Evolutionary conservation across 2,329 filamentous ascomycete species (phyloP), one percentile per base, ranked within the genome.

Genomic region (Fusarium globosum): DNA sequence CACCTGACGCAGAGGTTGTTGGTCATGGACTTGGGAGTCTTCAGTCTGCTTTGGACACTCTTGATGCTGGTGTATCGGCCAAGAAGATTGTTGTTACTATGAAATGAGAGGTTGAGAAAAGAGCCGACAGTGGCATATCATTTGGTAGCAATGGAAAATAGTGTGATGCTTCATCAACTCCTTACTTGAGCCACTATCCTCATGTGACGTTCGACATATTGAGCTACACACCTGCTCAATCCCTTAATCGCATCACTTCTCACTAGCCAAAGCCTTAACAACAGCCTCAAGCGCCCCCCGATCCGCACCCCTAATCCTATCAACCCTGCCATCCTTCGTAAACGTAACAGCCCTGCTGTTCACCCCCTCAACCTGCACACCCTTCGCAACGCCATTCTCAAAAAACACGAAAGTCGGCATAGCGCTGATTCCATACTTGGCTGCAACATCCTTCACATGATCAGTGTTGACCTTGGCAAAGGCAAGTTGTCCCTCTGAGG

Each of bases 391-490:
- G 72, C 93, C 94, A 78, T 91, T 84, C 87, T 94, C 93, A 88
- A 95, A 97, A 79, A 96, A 83, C 51, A 93, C 79, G 86, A 97
- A 97, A 26, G 94, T 97, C 61, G 95, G 95, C 95, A 97, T 97
- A 81, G 95, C 94, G 77, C 93, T 90, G 81, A 97, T 89, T 71
- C 89, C 89, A 75, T 95, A 90, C 79, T 95, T 90, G 79, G 91
- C 88, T 38, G 93, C 91, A 43, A 97, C 88, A 3, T 93, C 90
- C 75, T 91, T 86, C 42, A 95, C 86, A 72, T 94, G 88, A 83
- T 97, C 95, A 76, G 97, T 94, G 83, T 97, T 94, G 81, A 97
- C 86, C 88, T 97, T 96, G 88, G 90, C 91, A 85, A 97, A 97
- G 82, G 89, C 87, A 76, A 92, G 81, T 71, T 88, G 81, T 85